A percentile compares a stretch with the other conserved stretches of the same genome.
These are phyloP conservation scores for Biscutella auriculata DNA, from an alignment of 441 rosid genomes.

Conservation along the genomic window DNA sequence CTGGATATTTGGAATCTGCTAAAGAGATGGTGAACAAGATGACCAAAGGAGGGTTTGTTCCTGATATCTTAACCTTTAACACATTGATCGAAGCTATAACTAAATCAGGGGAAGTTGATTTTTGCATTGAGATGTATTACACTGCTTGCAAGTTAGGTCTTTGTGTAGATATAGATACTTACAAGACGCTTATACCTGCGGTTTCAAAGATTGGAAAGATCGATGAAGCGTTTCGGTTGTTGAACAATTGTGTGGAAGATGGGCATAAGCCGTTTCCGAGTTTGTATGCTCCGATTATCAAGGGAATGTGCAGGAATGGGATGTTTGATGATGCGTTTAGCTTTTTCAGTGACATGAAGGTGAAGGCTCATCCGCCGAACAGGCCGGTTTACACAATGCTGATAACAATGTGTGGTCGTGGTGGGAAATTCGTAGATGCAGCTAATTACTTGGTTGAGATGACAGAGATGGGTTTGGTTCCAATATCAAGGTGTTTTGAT, in stretches of 20 bases:
- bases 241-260: constrained; percentile 56
- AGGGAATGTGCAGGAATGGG: constrained; percentile 63
- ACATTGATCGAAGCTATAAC: constrained; percentile 46
- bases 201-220: constrained; percentile 74
- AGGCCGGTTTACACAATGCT: constrained; percentile 84
- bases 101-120: constrained; percentile 60
- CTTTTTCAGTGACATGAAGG: constrained; percentile 79
- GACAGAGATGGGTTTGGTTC: constrained; percentile 75
- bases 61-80: constrained; percentile 53
- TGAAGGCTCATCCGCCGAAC: constrained; percentile 74
- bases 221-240: constrained; percentile 57
- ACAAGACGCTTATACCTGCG: constrained; percentile 70
- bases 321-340: constrained; percentile 78
- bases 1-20: constrained; percentile 68
- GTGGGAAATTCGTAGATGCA: constrained; percentile 69
- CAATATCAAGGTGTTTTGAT: constrained; percentile 80
- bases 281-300: constrained; percentile 73
- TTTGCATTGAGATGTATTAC: constrained; percentile 59
- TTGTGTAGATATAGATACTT: constrained; percentile 48
- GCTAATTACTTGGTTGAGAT: constrained; percentile 77
- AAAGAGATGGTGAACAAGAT: constrained; percentile 65
- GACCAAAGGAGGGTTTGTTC: constrained; percentile 59
- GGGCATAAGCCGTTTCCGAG: constrained; percentile 88
- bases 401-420: constrained; percentile 82
- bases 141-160: constrained; percentile 57